Evolutionary conservation across 129 eudicot genomes (phyloP).

Genomic region (Pittosporum tobira): DNA sequence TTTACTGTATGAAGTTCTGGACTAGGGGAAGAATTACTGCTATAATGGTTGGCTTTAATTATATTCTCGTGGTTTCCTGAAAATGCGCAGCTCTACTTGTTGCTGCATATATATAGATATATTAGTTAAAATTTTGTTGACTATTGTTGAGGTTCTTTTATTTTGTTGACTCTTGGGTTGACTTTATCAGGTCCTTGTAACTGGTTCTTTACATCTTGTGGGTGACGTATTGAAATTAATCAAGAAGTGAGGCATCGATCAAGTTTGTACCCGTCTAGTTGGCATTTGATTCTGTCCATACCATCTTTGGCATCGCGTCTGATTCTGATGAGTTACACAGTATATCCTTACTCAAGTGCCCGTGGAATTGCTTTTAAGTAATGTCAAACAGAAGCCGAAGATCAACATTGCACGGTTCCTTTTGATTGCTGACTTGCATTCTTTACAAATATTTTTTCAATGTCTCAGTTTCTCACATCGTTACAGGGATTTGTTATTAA

Average conservation of each 20-base stretch:
- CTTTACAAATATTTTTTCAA: background rate
- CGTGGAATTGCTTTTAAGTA: too few relatives aligned
- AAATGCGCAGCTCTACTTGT: background rate
- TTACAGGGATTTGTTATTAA: too few relatives aligned
- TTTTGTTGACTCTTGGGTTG: background rate
- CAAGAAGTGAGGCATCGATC: constrained; percentile 39
- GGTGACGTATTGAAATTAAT: constrained; percentile 73
- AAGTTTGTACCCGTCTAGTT: background rate
- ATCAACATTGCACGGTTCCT: too few relatives aligned
- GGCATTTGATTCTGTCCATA: background rate
- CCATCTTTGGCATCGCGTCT: background rate
- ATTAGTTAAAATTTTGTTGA: background rate
- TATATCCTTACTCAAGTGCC: too few relatives aligned
- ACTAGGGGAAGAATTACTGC: background rate
- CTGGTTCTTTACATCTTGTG: constrained; percentile 83
- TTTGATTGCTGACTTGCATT: background rate
- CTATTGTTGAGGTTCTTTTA: background rate
- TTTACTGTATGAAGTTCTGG: background rate
- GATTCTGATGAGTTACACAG: too few relatives aligned
- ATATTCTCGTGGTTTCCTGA: background rate
- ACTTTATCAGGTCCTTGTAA: constrained; percentile 67
- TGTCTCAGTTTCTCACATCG: too few relatives aligned
- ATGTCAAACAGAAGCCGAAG: too few relatives aligned
- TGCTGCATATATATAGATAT: background rate
- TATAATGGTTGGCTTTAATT: background rate